Evolutionary conservation across 495 filamentous ascomycete species (phyloP), one percentile per base, ranked within the genome.

Genomic region (Tuber microsphaerosporum): DNA sequence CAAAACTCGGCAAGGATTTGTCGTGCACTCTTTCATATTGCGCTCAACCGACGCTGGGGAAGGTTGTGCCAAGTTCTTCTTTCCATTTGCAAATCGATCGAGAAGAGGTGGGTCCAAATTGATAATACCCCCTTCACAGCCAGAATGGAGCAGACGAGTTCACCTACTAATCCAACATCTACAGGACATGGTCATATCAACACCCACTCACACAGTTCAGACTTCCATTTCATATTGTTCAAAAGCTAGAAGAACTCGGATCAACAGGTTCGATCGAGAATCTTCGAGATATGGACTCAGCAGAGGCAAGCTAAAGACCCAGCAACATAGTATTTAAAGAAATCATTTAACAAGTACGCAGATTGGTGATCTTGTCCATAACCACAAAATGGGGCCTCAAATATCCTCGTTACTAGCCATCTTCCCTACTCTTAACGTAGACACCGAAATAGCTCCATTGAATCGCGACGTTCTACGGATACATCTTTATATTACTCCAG

Each of bases 181-280:
- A n/a, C 46, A 83, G 92, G 45, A 88, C 97, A 17, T 99, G 95
- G 95, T 89, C 93, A 0, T 97, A 92, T 80, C 91, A 97, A 80
- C 95, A 98, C 82, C 96, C 96, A 2, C 91, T 99, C 74, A 90
- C 92, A 76, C 95, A 99, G 82, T 99, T 99, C 77, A 94, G 97
- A 73, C 85, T 98, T 3, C 92, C 96, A 0, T 90, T 90, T 79
- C 90, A 93, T 2, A 88, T 98, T 2, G 84, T 98, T 22, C 89
- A 90, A 22, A 91, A 97, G 71, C 85, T 99, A 2, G 94, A 98
- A 74, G 87, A 90, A 41, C 93, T 90, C 77, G 88, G 91, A 1
- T 85, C 88, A n/a, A 83, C 89, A 37, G 87, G 89, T 4, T 92
- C 90, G 0, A 90, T 99, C 42, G 92, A 97, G 83, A 86, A 89